These are phyloP conservation scores for Prillingera fragicola DNA, from an alignment of 1,284 basidiomycete species.

Conservation along the genomic window DNA sequence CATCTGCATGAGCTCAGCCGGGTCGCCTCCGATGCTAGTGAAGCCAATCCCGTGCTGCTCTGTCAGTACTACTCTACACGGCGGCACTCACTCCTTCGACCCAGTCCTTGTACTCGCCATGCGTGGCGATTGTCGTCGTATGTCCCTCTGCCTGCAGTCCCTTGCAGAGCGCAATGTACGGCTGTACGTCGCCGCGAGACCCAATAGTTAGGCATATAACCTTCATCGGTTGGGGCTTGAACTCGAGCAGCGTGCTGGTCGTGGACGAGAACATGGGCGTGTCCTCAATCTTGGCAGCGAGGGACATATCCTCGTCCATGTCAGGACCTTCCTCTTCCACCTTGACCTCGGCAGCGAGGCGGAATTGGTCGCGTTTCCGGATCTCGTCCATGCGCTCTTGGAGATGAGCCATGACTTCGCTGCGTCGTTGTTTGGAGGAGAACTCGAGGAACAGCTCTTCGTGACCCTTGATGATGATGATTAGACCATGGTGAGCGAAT, in stretches of 20 bases:
- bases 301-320: slow-evolving; percentile 1
- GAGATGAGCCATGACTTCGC: slow-evolving; percentile 67
- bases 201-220: slow-evolving; percentile 95
- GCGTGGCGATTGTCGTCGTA: slow-evolving; percentile 51
- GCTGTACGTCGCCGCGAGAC: slow-evolving; percentile 86
- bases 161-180: slow-evolving; percentile 89
- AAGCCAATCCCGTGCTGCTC: slow-evolving; percentile 84
- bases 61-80: slow-evolving; percentile 6
- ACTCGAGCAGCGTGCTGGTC: slow-evolving; percentile 88
- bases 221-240: slow-evolving; percentile 78
- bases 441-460: slow-evolving; percentile 98
- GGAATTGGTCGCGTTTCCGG: too few relatives aligned
- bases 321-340: slow-evolving; percentile 1
- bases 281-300: slow-evolving; percentile 41
- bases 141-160: slow-evolving; percentile 68
- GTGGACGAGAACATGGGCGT: slow-evolving; percentile 76
- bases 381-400: slow-evolving; percentile 73
- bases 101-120: slow-evolving; percentile 92
- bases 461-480: slow-evolving; percentile 86
- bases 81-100: slow-evolving; percentile 69
- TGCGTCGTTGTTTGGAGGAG: slow-evolving; percentile 65
- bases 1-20: slow-evolving; percentile 88
- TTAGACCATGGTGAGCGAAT: slow-evolving; percentile 80
- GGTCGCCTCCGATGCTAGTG: slow-evolving; percentile 89
- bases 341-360: slow-evolving; percentile 34